Base-by-base conservation (phyloP, 2,329 filamentous ascomycete genomes). In the Fusarium incarnatum region DNA sequence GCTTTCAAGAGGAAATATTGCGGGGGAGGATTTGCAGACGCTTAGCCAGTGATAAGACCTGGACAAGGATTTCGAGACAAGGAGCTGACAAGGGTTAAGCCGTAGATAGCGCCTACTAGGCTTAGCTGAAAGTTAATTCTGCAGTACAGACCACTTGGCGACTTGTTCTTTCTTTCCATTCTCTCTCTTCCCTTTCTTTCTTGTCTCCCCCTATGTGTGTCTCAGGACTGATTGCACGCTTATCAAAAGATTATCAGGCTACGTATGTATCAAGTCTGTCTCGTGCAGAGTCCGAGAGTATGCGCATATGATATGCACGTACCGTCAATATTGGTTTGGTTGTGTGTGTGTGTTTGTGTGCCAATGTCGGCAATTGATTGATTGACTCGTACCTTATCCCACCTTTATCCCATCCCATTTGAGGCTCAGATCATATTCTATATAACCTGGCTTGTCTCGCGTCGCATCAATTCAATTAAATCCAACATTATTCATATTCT, bases 201-300 rank as follows among this genome's bases (percentile, higher is more conserved):
- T 18, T 27, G n/a, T 16, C 8, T 23, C 16, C 30, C 48, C 13
- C 41, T 23, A 25, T 44, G 20, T 49, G n/a, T 34, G 48, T 27
- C 12, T 52, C 32, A 27, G 12, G 28, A 30, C 28, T 5, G 1
- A 30, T 30, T 30, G 28, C 28, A 30, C 6, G 27, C 27, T 3
- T 2, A 30, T 30, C 28, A 30, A 30, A 30, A 30, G 28, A 30
- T 2, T 30, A 15, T 53, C 49, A 53, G 18, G 34, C 32, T 52
- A 12, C 30, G 23, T 22, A 41, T 53, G 49, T 42, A 28, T 53
- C 34, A 53, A 53, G 30, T 53, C 18, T 53, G 49, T 53, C 49
- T 53, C 49, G 49, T 53, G 23, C 23, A 40, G n/a, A 42, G 9
- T 44, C 34, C 34, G 34, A 25, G 22, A 23, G 15, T 7, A 53